Evolutionary conservation across 2,329 filamentous ascomycete species (phyloP).

Genomic region (Arthrobotrys entomopaga): DNA sequence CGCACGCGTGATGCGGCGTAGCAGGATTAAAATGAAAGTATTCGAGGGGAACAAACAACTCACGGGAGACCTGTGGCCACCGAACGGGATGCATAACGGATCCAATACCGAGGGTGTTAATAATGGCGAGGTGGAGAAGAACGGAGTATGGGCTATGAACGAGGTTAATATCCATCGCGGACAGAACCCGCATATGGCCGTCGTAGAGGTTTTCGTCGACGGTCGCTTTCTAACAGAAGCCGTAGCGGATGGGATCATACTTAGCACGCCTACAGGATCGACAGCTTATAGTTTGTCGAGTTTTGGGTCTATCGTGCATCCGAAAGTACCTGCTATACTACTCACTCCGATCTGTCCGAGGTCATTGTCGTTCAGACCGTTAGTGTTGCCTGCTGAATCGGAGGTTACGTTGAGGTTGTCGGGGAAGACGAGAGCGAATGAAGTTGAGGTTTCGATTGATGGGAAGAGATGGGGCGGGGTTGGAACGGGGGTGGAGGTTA

Average conservation of each 20-base stretch:
- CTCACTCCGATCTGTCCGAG: constrained; percentile 94
- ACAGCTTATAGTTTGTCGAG: constrained; percentile 95
- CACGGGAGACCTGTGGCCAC: constrained; percentile 54
- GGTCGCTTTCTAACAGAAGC: constrained; percentile 91
- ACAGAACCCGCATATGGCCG: constrained; percentile 85
- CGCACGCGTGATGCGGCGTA: constrained; percentile 84
- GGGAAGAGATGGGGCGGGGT: constrained; percentile 74
- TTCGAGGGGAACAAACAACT: constrained; percentile 67
- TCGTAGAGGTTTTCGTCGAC: constrained; percentile 91
- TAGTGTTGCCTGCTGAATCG: constrained; percentile 87
- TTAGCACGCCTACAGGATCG: constrained; percentile 91
- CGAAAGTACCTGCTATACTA: constrained; percentile 85
- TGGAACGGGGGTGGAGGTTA: constrained; percentile 81
- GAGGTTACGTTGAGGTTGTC: constrained; percentile 84
- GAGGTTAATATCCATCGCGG: constrained; percentile 94
- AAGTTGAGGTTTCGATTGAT: constrained; percentile 82
- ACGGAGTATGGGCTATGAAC: constrained; percentile 75
- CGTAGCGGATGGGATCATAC: constrained; percentile 92
- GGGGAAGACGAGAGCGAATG: constrained; percentile 78
- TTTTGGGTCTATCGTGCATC: constrained; percentile 93
- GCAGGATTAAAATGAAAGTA: constrained; percentile 83
- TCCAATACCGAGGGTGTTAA: not conserved
- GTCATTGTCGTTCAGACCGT: constrained; percentile 87
- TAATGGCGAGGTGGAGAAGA: constrained; percentile 14
- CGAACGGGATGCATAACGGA: constrained; percentile 26